phyloP scores from a whole-genome alignment of 2,329 filamentous ascomycete species.

The Proliferodiscus dingleyae region DNA sequence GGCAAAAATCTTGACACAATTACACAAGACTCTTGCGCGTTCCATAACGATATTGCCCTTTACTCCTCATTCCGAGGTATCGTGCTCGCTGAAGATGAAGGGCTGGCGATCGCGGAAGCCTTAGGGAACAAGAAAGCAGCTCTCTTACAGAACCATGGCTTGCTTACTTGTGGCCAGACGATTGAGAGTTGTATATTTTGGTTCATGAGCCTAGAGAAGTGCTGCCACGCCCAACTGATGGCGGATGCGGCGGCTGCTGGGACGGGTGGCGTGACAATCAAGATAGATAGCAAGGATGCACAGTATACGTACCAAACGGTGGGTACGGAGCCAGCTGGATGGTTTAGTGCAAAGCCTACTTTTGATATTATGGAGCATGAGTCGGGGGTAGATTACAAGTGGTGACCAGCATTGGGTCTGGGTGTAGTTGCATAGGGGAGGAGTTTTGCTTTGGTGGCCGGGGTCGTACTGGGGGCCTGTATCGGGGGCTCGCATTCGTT shows the following conservation, averaged over 20 bases:
- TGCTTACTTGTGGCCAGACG: constrained; percentile 45
- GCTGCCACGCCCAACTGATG: constrained; percentile 44
- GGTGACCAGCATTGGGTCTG: constrained; percentile 20
- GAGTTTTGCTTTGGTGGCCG: background rate
- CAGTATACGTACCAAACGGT: constrained; percentile 61
- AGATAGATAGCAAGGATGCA: constrained; percentile 65
- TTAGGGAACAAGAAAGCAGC: constrained; percentile 47
- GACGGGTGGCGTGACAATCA: constrained; percentile 57
- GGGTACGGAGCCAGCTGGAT: constrained; percentile 57
- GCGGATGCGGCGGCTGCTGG: constrained; percentile 58
- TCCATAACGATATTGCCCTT: constrained; percentile 40
- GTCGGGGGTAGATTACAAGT: constrained; percentile 29
- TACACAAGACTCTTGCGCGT: constrained; percentile 52
- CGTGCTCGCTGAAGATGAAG: constrained; percentile 48
- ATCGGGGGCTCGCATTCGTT: background rate
- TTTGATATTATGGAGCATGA: constrained; percentile 67
- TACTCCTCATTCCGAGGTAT: constrained; percentile 46
- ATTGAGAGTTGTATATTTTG: constrained; percentile 50
- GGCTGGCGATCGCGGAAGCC: constrained; percentile 41
- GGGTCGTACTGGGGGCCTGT: background rate
- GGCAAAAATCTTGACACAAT: constrained; percentile 55
- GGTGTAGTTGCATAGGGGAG: background rate
- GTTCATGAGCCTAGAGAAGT: constrained; percentile 48
- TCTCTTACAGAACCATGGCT: constrained; percentile 50
- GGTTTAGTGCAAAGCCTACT: constrained; percentile 65